phyloP scores from a whole-genome alignment of 345 rosid species.

The Populus ilicifolia region DNA sequence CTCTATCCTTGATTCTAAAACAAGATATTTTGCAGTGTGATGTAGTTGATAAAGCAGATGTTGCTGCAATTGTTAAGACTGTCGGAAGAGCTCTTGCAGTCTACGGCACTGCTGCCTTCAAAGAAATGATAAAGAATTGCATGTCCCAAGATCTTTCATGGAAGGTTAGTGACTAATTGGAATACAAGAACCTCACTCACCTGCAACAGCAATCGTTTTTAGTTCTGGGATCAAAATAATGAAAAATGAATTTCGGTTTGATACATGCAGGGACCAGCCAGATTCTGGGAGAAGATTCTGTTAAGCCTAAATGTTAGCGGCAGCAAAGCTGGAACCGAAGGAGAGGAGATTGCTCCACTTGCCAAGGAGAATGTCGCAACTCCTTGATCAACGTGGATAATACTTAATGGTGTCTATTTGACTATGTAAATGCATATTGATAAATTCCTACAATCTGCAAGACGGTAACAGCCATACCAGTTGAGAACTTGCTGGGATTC shows the following conservation, averaged over 20 bases:
- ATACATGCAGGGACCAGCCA: conserved; percentile 69
- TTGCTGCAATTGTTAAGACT: conserved; percentile 48
- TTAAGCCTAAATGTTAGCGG: conserved; percentile 54
- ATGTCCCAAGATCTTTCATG: conserved; percentile 93
- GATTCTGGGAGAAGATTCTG: conserved; percentile 65
- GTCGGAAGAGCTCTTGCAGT: conserved; percentile 57
- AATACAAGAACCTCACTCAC: not conserved
- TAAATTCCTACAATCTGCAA: not conserved
- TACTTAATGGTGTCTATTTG: not conserved
- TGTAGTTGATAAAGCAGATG: conserved; percentile 72
- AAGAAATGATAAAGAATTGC: conserved; percentile 78
- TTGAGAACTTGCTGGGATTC: not conserved
- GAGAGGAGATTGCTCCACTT: conserved; percentile 83
- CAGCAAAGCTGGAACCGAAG: conserved; percentile 60
- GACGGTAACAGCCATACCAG: not conserved
- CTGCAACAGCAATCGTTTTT: not conserved
- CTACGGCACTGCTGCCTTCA: conserved; percentile 53
- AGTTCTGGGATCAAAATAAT: not conserved
- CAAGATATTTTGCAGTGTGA: conserved; percentile 56
- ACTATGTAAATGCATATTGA: not conserved
- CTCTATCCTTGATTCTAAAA: not conserved
- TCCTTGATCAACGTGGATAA: conserved; percentile 37
- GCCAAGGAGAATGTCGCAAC: conserved; percentile 82
- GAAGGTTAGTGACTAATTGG: conserved; percentile 57
- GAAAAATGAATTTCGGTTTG: not conserved